Conservation (phyloP, 176 grass and related monocot genomes). For the Musa beccarii region DNA sequence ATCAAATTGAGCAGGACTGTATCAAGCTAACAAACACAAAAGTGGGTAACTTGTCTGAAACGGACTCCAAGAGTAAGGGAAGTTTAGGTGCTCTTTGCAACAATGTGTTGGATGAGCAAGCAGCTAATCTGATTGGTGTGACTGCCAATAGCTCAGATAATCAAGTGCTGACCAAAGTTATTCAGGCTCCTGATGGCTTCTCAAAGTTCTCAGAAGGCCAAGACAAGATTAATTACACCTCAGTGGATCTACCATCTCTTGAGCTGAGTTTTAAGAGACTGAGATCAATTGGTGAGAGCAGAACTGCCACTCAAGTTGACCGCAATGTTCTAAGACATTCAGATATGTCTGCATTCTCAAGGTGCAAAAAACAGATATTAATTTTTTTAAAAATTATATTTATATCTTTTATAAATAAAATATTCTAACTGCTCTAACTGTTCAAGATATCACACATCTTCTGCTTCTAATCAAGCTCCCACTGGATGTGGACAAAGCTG, state of each 20-base stretch:
- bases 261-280: slow-evolving; percentile 72
- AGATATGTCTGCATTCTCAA: slow-evolving; percentile 58
- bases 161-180: slow-evolving; percentile 19
- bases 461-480: slow-evolving; percentile 48
- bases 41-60: slow-evolving; percentile 26
- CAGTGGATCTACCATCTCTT: slow-evolving; percentile 39
- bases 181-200: slow-evolving; percentile 35
- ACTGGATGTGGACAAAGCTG: slow-evolving; percentile 42
- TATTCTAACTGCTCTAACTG: slow-evolving; percentile 48
- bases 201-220: slow-evolving; percentile 34
- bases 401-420: slow-evolving; percentile 23
- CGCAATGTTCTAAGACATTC: slow-evolving; percentile 62
- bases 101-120: slow-evolving; percentile 32
- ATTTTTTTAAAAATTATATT: slow-evolving; percentile 28
- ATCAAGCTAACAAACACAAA: slow-evolving; percentile 26
- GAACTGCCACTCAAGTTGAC: slow-evolving; percentile 32
- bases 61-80: slow-evolving; percentile 22
- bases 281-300: slow-evolving; percentile 35
- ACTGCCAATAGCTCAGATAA: slow-evolving; percentile 39
- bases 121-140: slow-evolving; percentile 48
- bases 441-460: slow-evolving; percentile 81
- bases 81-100: slow-evolving; percentile 22
- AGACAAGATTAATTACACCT: slow-evolving; percentile 19
- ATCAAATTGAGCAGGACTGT: slow-evolving; percentile 21
- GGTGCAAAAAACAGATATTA: slow-evolving; percentile 62